Base-by-base conservation (phyloP, 257 asterid species). In the Ehretia macrophylla region DNA sequence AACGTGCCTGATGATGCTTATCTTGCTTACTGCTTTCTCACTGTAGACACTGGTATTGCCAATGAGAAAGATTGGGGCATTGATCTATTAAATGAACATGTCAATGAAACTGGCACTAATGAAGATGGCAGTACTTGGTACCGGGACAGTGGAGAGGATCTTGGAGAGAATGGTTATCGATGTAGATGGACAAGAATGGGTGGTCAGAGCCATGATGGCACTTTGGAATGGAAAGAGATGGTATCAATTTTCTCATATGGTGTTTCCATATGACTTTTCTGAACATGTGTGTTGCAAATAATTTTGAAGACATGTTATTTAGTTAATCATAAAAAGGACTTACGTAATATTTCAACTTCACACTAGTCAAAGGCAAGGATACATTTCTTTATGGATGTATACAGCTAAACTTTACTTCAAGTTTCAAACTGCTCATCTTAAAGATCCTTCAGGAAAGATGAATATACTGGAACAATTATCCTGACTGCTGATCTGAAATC, bases 51-150 rank as follows among this genome's bases (percentile, higher is more conserved):
- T 3, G 97, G 99, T 56, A 93, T 93, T 65, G 99, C 96, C 59
- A 93, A 87, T 52, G 97, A 93, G 82, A 87, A 86, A 75, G 97
- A 93, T 56, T 93, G 97, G 99, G 99, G 96, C 19, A 93, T 93
- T 70, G 79, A 71, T 77, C 62, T 93, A 68, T 51, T 86, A 69
- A 79, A 73, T 73, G 99, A 87, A 51, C 68, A 60, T 73, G 83
- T 64, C 50, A 87, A 75, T 60, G 99, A 93, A 78, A 45, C 90
- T 19, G 99, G 95, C 57, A 80, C 65, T 17, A 87, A 87, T 68
- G 97, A 93, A 65, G 99, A 93, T 76, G 96, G 88, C 0, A 90
- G 96, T 64, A 83, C 88, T 14, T 93, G 99, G 97, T 83, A 69
- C 50, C 84, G 88, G 46, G 97, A 93, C 72, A 85, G 91, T 78